phyloP scores from a whole-genome alignment of 2,329 filamentous ascomycete species.

The Calonectria hongkongensis region DNA sequence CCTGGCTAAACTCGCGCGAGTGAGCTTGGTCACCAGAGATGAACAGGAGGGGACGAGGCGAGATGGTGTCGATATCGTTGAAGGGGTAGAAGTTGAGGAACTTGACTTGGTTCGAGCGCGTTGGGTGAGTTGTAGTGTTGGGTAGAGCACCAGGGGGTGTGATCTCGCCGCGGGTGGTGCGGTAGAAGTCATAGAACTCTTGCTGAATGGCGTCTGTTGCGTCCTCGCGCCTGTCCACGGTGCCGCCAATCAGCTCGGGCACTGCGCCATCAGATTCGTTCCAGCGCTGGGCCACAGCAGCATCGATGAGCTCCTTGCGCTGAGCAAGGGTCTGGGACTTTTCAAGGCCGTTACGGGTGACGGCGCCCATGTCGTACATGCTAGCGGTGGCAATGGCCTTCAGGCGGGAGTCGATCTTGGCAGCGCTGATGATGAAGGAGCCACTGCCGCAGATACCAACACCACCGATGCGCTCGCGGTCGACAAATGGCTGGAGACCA shows the following conservation, averaged over 20 bases:
- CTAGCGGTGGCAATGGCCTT: constrained; percentile 45
- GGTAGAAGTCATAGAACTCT: constrained; percentile 42
- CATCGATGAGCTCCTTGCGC: constrained; percentile 9
- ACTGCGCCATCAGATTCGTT: neutral
- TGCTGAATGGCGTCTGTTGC: neutral
- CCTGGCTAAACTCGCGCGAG: constrained; percentile 55
- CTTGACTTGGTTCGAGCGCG: constrained; percentile 52
- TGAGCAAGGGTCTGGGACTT: neutral
- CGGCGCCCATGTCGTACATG: constrained; percentile 31
- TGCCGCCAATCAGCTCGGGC: neutral
- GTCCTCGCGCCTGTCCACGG: neutral
- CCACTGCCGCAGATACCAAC: constrained; percentile 58
- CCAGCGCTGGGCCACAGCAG: neutral
- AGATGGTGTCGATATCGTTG: constrained; percentile 55
- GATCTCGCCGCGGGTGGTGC: constrained; percentile 35
- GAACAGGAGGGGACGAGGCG: constrained; percentile 56
- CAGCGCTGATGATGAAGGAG: constrained; percentile 58
- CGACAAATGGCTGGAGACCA: constrained; percentile 47
- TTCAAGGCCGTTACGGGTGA: neutral
- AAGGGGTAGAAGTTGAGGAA: constrained; percentile 59
- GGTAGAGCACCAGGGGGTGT: constrained; percentile 29
- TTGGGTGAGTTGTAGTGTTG: constrained; percentile 57
- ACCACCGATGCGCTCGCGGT: constrained; percentile 56
- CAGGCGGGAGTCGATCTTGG: constrained; percentile 57
- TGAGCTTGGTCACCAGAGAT: constrained; percentile 53